Conservation (phyloP, 805 yeast species). For the Suhomyces canberraensis region DNA sequence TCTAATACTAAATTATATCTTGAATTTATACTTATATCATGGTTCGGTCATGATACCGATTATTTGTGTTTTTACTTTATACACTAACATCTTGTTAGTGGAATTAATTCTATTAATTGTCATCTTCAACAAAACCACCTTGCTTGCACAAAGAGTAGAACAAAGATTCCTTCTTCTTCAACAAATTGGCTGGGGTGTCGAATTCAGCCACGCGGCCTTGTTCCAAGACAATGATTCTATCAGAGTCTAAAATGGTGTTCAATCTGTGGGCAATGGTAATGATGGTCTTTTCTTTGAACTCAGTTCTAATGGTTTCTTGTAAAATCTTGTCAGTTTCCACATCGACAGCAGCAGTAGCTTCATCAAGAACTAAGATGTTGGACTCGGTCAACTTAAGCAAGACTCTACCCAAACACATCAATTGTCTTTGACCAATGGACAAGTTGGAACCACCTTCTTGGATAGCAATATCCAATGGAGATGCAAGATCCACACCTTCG, state of each 20-base stretch:
- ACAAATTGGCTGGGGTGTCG: constrained; percentile 65
- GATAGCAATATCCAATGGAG: constrained; percentile 33
- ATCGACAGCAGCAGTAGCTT: constrained; percentile 88
- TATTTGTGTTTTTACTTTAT: no score
- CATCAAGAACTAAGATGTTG: constrained; percentile 66
- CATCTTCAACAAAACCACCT: constrained; percentile 57
- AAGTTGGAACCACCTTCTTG: constrained; percentile 47
- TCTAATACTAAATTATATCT: no score
- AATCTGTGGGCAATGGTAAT: constrained; percentile 83
- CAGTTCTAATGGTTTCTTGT: constrained; percentile 73
- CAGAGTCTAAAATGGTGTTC: constrained; percentile 80
- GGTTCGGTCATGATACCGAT: no score
- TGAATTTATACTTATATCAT: no score
- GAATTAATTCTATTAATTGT: neutral
- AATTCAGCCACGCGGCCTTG: constrained; percentile 74
- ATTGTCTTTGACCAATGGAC: constrained; percentile 54
- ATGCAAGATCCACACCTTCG: constrained; percentile 18
- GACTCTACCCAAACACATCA: constrained; percentile 78
- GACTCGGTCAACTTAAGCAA: constrained; percentile 57
- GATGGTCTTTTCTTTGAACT: constrained; percentile 73
- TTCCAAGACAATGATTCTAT: constrained; percentile 71
- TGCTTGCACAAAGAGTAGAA: constrained; percentile 80
- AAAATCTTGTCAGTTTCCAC: constrained; percentile 77
- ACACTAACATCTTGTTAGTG: no score
- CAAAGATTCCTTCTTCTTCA: constrained; percentile 62